Evolutionary conservation across 352 stramenopile species (phyloP), one percentile per base, ranked within the genome.

Genomic region (Phytophthora vignae): DNA sequence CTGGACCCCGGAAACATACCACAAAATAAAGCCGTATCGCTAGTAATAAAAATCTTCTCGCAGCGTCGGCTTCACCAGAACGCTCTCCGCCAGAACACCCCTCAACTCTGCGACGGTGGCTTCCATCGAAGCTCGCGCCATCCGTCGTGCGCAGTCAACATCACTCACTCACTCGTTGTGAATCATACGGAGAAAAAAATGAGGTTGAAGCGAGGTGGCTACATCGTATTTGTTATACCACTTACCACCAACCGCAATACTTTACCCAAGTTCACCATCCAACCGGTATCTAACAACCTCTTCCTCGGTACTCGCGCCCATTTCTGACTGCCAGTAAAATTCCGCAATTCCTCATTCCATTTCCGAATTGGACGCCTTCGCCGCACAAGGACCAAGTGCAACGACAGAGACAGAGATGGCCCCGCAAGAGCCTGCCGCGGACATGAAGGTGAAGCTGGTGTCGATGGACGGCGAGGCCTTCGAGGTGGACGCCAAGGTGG

Each of bases 391-490:
- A 29, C 25, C 25, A 29, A 29, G 14, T 21, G 17, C 3, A 11
- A 14, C 9, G 12, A 54, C 17, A 11, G 25, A 21, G 1, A 22
- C 10, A 6, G 29, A 54, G 50, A 44, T 60, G 50, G 50, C 60
- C 4, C 2, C 60, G 21, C 22, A 59, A 4, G 38, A 67, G 4
- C 14, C 48, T 12, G 21, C 50, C 38, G 10, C 46, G 17, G 29
- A 36, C 29, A 52, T 42, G 33, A 85, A 82, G 63, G 74, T 90
- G 44, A 80, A 83, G 60, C 76, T 90, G 7, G 64, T 88, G 60
- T 90, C 80, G 29, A 76, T 79, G 67, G 83, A 90, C 57, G 83
- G 83, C 36, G 83, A 90, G 61, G 73, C 71, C 42, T 90, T 90
- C 44, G 78, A 90, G 62, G 76, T 88, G 27, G 46, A 71, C 0